Conservation (phyloP, 345 rosid genomes). For the Rhodamnia rubescens region DNA sequence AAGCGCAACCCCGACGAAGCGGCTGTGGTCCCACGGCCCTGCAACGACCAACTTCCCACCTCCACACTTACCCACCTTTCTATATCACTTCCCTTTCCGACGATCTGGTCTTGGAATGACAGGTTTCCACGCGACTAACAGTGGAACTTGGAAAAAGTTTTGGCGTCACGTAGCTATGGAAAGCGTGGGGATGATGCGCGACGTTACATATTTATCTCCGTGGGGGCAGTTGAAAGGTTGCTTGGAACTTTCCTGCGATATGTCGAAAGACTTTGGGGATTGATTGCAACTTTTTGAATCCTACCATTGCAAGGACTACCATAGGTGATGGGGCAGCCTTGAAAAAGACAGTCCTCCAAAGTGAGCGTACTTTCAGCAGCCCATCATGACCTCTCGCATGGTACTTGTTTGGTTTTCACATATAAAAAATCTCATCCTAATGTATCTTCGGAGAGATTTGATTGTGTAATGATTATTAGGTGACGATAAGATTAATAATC, state of each 20-base stretch:
- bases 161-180: neutral
- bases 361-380: neutral
- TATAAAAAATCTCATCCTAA: neutral
- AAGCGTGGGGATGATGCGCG: neutral
- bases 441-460: neutral
- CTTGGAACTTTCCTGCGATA: neutral
- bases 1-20: neutral
- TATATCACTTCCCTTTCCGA: neutral
- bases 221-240: neutral
- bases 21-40: neutral
- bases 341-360: neutral
- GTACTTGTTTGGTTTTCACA: neutral
- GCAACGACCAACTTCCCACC: neutral
- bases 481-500: too few relatives aligned
- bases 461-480: too few relatives aligned
- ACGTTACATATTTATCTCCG: neutral
- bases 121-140: neutral
- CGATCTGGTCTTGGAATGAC: neutral
- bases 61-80: neutral
- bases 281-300: neutral
- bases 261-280: neutral
- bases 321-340: neutral
- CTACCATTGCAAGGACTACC: neutral
- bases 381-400: neutral
- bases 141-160: neutral